Conservation (phyloP, 345 rosid species). For the Streptanthus diversifolius region DNA sequence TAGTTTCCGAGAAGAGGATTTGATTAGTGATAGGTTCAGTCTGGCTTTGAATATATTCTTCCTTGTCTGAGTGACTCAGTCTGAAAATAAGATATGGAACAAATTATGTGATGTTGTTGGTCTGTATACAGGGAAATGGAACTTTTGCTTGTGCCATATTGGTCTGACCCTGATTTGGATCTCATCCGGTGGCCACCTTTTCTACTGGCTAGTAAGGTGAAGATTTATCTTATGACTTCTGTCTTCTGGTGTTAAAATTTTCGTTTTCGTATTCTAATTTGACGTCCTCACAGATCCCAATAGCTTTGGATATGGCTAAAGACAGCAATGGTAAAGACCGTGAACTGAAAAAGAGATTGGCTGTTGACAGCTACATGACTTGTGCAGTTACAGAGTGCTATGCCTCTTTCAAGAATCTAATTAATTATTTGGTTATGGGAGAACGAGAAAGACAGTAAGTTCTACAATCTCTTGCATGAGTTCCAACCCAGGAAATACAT, state of each 20-base stretch:
- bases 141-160: conserved; percentile 54
- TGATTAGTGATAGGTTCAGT: conserved; percentile 47
- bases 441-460: conserved; percentile 47
- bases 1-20: conserved; percentile 58
- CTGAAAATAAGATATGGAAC: neutral
- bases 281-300: conserved; percentile 41
- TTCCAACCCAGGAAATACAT: neutral
- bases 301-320: conserved; percentile 66
- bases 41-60: conserved; percentile 8
- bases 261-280: neutral
- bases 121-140: conserved; percentile 48
- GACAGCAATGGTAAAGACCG: conserved; percentile 50
- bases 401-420: conserved; percentile 48
- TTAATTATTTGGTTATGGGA: conserved; percentile 44
- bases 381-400: conserved; percentile 54
- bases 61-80: neutral
- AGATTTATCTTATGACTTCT: neutral
- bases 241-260: neutral
- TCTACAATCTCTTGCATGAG: neutral
- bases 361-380: conserved; percentile 48
- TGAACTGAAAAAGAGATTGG: conserved; percentile 49
- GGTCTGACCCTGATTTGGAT: conserved; percentile 47
- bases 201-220: conserved; percentile 59
- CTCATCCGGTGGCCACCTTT: conserved; percentile 62
- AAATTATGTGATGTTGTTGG: conserved; percentile 6